Evolutionary conservation across 176 grass and related monocot genomes (phyloP).

Genomic region (barley (Hordeum vulgare)): DNA sequence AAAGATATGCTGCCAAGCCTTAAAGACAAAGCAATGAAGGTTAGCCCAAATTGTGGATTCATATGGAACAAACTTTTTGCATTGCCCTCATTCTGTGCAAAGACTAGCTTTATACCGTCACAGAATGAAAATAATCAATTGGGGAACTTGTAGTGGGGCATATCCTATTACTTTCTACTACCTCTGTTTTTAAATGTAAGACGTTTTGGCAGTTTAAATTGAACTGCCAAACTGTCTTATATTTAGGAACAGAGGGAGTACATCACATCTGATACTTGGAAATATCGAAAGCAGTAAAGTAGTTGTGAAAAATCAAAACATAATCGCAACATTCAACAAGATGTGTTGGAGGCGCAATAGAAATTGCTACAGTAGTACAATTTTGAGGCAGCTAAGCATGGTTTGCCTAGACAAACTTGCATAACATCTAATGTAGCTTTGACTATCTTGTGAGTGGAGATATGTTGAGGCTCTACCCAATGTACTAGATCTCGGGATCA

Average conservation of each 20-base stretch:
- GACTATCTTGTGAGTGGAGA: neutral
- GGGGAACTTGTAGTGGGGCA: neutral
- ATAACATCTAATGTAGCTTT: neutral
- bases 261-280: conserved; percentile 7
- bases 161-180: neutral
- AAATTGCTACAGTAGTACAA: neutral
- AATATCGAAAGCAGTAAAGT: neutral
- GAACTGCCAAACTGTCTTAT: too few species aligned
- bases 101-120: neutral
- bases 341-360: neutral
- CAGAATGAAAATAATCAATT: neutral
- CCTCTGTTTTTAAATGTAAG: too few species aligned
- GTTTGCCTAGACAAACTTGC: neutral
- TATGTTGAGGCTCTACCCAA: neutral
- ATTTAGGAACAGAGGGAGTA: too few species aligned
- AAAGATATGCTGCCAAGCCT: conserved; percentile 97
- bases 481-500: neutral
- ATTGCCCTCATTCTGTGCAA: neutral
- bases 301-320: neutral
- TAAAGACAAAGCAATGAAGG: conserved; percentile 98
- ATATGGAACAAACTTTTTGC: neutral
- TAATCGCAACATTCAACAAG: neutral
- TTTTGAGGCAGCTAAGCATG: conserved; percentile 12
- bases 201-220: too few species aligned
- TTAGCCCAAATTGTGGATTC: conserved; percentile 30